These are phyloP conservation scores for Aspergillus floridensis DNA, from an alignment of 2,329 filamentous ascomycete species.

Conservation along the genomic window DNA sequence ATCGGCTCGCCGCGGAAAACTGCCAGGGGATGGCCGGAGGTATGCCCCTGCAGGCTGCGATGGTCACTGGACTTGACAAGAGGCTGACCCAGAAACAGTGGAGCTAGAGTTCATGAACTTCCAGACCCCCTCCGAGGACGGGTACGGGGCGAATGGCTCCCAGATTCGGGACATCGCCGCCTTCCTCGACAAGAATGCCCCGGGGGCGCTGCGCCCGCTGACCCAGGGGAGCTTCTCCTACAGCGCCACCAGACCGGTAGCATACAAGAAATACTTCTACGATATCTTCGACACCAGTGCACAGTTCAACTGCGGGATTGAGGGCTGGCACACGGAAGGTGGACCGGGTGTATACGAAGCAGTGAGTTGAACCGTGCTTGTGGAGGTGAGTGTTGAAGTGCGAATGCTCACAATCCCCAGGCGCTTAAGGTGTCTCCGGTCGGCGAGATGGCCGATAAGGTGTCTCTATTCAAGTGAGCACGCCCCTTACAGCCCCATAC, in stretches of 20 bases:
- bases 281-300: conserved; percentile 76
- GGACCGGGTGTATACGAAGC: conserved; percentile 93
- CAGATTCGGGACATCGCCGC: conserved; percentile 71
- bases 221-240: conserved; percentile 96
- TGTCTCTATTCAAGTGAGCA: conserved; percentile 76
- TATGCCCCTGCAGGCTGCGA: conserved; percentile 34
- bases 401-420: conserved; percentile 25
- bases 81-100: conserved; percentile 50
- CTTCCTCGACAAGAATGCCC: conserved; percentile 70
- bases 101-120: conserved; percentile 75
- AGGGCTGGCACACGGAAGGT: conserved; percentile 92
- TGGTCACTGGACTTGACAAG: too few species aligned
- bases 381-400: background rate
- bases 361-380: conserved; percentile 40
- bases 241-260: conserved; percentile 76
- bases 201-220: conserved; percentile 68
- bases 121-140: conserved; percentile 28
- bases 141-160: conserved; percentile 64
- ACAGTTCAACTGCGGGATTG: conserved; percentile 73
- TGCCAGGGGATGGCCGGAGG: conserved; percentile 85
- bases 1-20: conserved; percentile 63
- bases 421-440: conserved; percentile 84
- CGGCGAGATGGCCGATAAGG: conserved; percentile 81
- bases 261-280: conserved; percentile 89
- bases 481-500: background rate